Percentiles rank a stretch among this genome's conserved stretches.
Conservation (phyloP, 768 basidiomycete species). For the Leccinum sublutescens region DNA sequence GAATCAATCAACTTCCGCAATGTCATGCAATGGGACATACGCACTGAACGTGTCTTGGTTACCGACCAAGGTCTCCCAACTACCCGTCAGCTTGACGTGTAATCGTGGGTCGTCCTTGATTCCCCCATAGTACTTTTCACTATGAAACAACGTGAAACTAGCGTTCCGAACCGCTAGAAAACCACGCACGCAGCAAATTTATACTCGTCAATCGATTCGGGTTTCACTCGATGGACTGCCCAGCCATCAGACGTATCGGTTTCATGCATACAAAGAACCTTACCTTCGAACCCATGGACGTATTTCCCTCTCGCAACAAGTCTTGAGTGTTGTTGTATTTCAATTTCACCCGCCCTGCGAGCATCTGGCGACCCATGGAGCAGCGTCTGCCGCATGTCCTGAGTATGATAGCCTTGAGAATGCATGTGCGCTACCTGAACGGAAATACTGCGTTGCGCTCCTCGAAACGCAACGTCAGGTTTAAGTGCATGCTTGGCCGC, state of each 20-base stretch:
- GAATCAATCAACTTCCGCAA: not conserved
- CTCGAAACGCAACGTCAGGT: constrained; percentile 14
- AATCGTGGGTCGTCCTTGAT: constrained; percentile 71
- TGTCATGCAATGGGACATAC: constrained; percentile 33
- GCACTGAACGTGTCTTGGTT: constrained; percentile 82
- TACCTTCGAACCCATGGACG: constrained; percentile 86
- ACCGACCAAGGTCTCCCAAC: constrained; percentile 90
- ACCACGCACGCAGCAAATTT: constrained; percentile 78
- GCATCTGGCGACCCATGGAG: constrained; percentile 95
- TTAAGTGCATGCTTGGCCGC: constrained; percentile 17
- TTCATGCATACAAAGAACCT: not conserved
- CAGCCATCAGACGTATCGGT: constrained; percentile 3
- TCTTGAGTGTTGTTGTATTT: constrained; percentile 79
- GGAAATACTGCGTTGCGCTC: constrained; percentile 51
- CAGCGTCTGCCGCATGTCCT: constrained; percentile 55
- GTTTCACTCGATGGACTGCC: constrained; percentile 83
- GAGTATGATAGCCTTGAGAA: constrained; percentile 27
- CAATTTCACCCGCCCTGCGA: constrained; percentile 74
- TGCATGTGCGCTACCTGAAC: constrained; percentile 50
- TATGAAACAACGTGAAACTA: constrained; percentile 30
- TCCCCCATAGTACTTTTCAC: constrained; percentile 81
- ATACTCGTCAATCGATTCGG: constrained; percentile 78
- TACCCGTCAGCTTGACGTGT: constrained; percentile 86
- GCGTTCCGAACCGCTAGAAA: not conserved
- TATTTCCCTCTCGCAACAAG: constrained; percentile 93